Evolutionary conservation across 163 green algal genomes (phyloP).

Genomic region (Volvox carteri): DNA sequence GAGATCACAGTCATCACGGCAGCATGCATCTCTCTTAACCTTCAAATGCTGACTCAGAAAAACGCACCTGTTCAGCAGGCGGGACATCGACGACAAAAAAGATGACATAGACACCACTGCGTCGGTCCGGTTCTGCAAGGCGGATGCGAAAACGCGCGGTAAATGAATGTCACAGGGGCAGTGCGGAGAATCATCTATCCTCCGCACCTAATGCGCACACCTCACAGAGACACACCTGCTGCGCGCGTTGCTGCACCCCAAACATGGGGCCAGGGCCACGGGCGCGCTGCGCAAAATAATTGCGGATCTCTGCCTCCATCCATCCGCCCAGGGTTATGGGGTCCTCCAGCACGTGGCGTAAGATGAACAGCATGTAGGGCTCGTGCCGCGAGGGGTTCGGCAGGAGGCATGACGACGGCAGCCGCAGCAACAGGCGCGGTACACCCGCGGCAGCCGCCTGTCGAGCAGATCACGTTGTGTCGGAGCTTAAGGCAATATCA

Average conservation of each 20-base stretch:
- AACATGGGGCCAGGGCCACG: conserved; percentile 7
- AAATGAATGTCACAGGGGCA: background rate
- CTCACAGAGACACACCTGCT: conserved; percentile 4
- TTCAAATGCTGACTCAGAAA: too few relatives aligned
- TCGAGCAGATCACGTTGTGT: too few relatives aligned
- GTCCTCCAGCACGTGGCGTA: conserved; percentile 95
- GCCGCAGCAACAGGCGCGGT: conserved; percentile 80
- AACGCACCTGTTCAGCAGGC: conserved; percentile 50
- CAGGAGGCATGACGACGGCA: conserved; percentile 76
- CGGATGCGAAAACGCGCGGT: too few relatives aligned
- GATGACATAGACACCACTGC: conserved; percentile 9
- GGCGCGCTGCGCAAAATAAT: conserved; percentile 55
- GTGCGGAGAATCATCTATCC: too few relatives aligned
- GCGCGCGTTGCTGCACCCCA: background rate
- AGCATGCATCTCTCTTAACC: too few relatives aligned
- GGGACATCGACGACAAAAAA: conserved; percentile 30
- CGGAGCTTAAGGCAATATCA: too few relatives aligned
- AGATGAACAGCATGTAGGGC: conserved; percentile 78
- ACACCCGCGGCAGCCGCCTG: conserved; percentile 80
- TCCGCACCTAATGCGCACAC: background rate
- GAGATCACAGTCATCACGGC: too few relatives aligned
- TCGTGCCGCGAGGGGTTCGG: conserved; percentile 78
- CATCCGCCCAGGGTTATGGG: conserved; percentile 84
- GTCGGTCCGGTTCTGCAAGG: conserved; percentile 30
- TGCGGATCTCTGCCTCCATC: conserved; percentile 94